Base-by-base conservation (phyloP, 306 rosid species). In the Psophocarpus tetragonolobus region DNA sequence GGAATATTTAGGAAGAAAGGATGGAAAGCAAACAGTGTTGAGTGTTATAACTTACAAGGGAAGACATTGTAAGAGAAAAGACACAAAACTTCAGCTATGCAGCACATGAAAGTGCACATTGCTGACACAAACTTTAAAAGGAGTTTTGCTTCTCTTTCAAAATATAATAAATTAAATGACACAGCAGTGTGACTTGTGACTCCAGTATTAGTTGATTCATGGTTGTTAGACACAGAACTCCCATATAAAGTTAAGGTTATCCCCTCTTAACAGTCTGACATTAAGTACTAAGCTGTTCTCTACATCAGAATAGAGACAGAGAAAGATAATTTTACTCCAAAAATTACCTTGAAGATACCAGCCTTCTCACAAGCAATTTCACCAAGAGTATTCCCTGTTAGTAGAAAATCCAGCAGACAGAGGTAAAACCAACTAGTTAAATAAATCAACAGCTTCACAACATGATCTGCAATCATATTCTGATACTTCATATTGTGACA, bases 311-410 rank as follows among this genome's bases (percentile, higher is more conserved):
- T 39, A 68, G 38, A 44, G 30, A 23, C 11, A 15, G 23, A 48
- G 61, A 10, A 35, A 41, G 65, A 24, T 3, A 45, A 45, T 33
- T 81, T 60, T 48, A 66, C 66, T 80, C 77, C 15, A 80, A 68
- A 57, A 62, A 36, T 75, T 83, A 95, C 98, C 97, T 95, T 95
- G 84, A 95, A 83, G 84, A 95, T 95, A 71, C 98, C 97, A 66
- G 98, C 98, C 85, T 95, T 95, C 91, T 95, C 98, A 72, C 95
- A 92, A 24, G 98, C 98, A 82, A 95, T 92, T 84, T 83, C 90
- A 67, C 97, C 93, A 32, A 94, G 88, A 38, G 97, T 90, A 81
- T 92, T 84, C 74, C 97, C 97, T 95, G 83, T 64, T 21, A 68
- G 64, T 21, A 80, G 50, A 41, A 80, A 41, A 80, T 73, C 65